These are phyloP conservation scores for Westerdykella ornata DNA, from an alignment of 2,329 filamentous ascomycete genomes.

Conservation along the genomic window DNA sequence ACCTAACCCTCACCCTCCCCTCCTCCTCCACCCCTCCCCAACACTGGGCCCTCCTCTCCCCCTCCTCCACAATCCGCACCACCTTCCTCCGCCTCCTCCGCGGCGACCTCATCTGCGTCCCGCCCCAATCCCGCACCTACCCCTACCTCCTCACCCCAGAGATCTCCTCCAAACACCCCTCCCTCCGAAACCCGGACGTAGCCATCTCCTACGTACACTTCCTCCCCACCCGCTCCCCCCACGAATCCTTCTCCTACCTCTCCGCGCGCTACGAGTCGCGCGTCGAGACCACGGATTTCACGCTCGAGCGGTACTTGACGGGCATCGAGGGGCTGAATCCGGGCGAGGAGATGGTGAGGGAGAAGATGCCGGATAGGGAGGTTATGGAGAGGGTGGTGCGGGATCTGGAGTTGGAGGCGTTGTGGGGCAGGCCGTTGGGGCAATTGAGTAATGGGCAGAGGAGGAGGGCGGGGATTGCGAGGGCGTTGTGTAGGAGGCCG, in stretches of 20 bases:
- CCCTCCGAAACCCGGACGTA: slow-evolving; percentile 53
- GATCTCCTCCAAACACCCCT: slow-evolving; percentile 47
- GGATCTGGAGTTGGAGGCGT: slow-evolving; percentile 60
- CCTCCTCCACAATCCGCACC: slow-evolving; percentile 72
- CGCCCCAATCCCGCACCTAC: slow-evolving; percentile 67
- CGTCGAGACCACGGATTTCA: slow-evolving; percentile 81
- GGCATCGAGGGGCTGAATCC: slow-evolving; percentile 82
- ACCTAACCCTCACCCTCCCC: slow-evolving; percentile 63
- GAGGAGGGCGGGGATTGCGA: slow-evolving; percentile 77
- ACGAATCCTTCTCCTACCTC: slow-evolving; percentile 61
- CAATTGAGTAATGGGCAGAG: slow-evolving; percentile 94
- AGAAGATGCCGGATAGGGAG: slow-evolving; percentile 44
- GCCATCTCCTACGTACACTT: slow-evolving; percentile 91
- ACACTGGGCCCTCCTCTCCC: slow-evolving; percentile 79
- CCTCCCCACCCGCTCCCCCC: slow-evolving; percentile 59
- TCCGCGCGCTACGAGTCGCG: slow-evolving; percentile 86
- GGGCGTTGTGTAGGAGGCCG: slow-evolving; percentile 70
- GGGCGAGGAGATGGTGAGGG: slow-evolving; percentile 43
- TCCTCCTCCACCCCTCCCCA: slow-evolving; percentile 47
- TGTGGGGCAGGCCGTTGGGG: slow-evolving; percentile 75
- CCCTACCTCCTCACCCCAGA: slow-evolving; percentile 65
- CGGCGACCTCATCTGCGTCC: slow-evolving; percentile 68
- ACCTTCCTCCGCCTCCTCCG: slow-evolving; percentile 73
- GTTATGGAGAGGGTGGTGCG: slow-evolving; percentile 56
- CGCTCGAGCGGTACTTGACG: slow-evolving; percentile 69